Base-by-base conservation (phyloP, 371 early-diverging fungal genomes). In the Mucor velutinosus region DNA sequence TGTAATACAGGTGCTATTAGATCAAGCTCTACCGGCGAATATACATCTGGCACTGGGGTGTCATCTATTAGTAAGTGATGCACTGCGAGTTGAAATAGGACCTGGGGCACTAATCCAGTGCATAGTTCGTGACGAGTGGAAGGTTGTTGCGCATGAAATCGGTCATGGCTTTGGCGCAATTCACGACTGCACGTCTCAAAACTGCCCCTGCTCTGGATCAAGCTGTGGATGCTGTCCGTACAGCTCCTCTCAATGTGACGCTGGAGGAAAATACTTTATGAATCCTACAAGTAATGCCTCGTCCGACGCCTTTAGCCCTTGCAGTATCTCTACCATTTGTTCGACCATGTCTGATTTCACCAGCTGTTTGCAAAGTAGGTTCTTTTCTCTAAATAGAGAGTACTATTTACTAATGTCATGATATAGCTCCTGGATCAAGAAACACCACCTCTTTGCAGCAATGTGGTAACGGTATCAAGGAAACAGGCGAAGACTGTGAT, bases 91-190 rank as follows among this genome's bases (percentile, higher is more conserved):
- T n/a, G 11, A 19, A 11, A 29, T 4, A 53, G 10, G 4, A 25
- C 33, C 33, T 23, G 14, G 37, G 5, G 7, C 30, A 53, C 33
- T 41, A n/a, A 60, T 59, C 33, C 33, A 53, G 17, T 53, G 3
- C 23, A 17, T 59, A 83, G 90, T 91, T 41, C 83, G 90, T 17
- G 90, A 90, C 62, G 95, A 95, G 71, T 98, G 97, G 97, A 93
- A 95, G 78, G 96, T 98, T 0, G 92, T 97, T 12, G 97, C 97
- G n/a, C 98, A 98, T 70, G 95, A 94, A 80, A 89, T 97, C 72
- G 98, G 97, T 2, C 97, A 98, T 76, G 92, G 88, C 47, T 93
- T 95, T 83, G 94, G 93, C 23, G 88, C 89, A 33, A 80, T 83
- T 33, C 93, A 94, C 60, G 94, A 94, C 70, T 94, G 94, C 71